Base-by-base conservation (phyloP, 2,329 filamentous ascomycete genomes). In the Penicillium polonicum region DNA sequence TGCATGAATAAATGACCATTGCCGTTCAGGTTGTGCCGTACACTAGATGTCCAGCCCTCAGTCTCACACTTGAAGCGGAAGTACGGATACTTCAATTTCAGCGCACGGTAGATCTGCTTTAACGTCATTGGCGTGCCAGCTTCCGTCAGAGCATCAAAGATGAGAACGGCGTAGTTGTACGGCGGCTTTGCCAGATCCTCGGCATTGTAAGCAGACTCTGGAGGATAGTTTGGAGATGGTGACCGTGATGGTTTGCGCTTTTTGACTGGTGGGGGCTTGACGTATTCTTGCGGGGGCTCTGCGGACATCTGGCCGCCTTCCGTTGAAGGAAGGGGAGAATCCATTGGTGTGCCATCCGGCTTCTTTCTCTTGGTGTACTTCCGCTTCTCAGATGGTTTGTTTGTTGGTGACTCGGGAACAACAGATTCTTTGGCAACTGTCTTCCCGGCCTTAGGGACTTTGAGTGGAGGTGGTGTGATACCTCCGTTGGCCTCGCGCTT, bases 31-130 rank as follows among this genome's bases (percentile, higher is more conserved):
- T 88, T 88, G 69, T 88, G 85, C 35, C 85, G 81, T 38, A 88
- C 85, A 75, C 84, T 87, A 35, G 84, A 87, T 59, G 87, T 85
- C 85, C 85, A 88, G 15, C 85, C 85, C 62, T 82, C 81, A 1
- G 85, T 86, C 53, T 81, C 83, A 68, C 86, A 86, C 66, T 84
- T 85, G 76, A 84, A 87, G 66, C 78, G 78, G 66, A 80, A 80
- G 66, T 83, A 87, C 1, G 85, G 85, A 65, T 85, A 87, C 61
- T 84, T 84, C 64, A 83, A 77, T 69, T 85, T 84, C 55, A 88
- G 81, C 42, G 83, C 83, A 61, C 83, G 82, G 69, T 88, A 88
- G 44, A 88, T 88, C 65, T 87, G 84, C 66, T 87, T 85, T 31
- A 88, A 74, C 46, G 86, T 85, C 77, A 87, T 85, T 57, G 82